Conservation (phyloP, 805 yeast genomes). For the Wickerhamomyces chaumierensis region DNA sequence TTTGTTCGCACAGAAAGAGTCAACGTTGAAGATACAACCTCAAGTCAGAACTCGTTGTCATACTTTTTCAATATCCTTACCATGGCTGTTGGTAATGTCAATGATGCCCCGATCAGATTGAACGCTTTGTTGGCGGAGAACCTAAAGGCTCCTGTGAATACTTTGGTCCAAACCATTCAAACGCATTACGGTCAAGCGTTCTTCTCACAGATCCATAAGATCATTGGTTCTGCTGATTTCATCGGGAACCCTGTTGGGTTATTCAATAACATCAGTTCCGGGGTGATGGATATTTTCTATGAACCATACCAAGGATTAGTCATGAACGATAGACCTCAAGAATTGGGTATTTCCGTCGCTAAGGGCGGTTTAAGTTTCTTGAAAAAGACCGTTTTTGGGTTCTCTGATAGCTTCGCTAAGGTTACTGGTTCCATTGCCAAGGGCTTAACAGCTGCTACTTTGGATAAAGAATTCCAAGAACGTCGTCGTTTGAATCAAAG, state of each 20-base stretch:
- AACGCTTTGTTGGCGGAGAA: slow-evolving; percentile 85
- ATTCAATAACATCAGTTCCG: slow-evolving; percentile 86
- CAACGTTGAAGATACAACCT: slow-evolving; percentile 50
- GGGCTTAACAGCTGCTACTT: slow-evolving; percentile 82
- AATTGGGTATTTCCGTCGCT: slow-evolving; percentile 88
- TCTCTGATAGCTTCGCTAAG: slow-evolving; percentile 87
- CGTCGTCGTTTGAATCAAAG: slow-evolving; percentile 63
- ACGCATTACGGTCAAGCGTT: slow-evolving; percentile 91
- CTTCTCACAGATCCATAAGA: slow-evolving; percentile 82
- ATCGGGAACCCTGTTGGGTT: slow-evolving; percentile 96
- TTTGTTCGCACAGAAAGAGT: slow-evolving; percentile 82
- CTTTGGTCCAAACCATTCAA: slow-evolving; percentile 54
- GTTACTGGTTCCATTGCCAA: slow-evolving; percentile 91
- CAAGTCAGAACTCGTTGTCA: slow-evolving; percentile 55
- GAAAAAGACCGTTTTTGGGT: slow-evolving; percentile 89
- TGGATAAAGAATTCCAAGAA: slow-evolving; percentile 79
- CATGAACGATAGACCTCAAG: slow-evolving; percentile 92
- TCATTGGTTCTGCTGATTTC: slow-evolving; percentile 92
- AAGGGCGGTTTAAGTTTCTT: slow-evolving; percentile 92
- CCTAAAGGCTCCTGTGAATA: slow-evolving; percentile 73
- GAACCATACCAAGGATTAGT: slow-evolving; percentile 96
- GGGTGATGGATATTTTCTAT: slow-evolving; percentile 91
- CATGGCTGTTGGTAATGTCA: slow-evolving; percentile 94
- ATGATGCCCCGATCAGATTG: slow-evolving; percentile 89
- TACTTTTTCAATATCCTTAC: slow-evolving; percentile 78